Base-by-base conservation (phyloP, 2,329 filamentous ascomycete genomes). In the Aspergillus pseudonomiae region DNA sequence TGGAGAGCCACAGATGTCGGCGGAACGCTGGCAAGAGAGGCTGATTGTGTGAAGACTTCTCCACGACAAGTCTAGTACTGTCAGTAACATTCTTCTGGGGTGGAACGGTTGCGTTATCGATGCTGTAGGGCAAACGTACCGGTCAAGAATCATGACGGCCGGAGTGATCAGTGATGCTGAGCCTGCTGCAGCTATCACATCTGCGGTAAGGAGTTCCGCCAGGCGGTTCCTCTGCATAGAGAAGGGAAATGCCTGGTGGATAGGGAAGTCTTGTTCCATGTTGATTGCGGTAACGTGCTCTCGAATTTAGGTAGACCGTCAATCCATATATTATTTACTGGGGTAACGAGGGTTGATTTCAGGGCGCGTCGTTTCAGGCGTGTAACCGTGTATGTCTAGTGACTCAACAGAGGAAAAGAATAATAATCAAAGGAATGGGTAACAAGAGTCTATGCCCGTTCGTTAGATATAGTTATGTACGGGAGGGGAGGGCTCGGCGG, bases 131-230 rank as follows among this genome's bases (percentile, higher is more conserved):
- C 48, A n/a, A 19, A 73, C 78, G 61, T 80, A 92, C 90, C 89
- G 86, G 78, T 96, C 92, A 76, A 96, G 93, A 71, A 94, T 89
- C 66, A 90, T 90, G 67, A 96, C 93, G 39, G 94, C 75, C 0
- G 93, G 92, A 57, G 92, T 91, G 46, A 96, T 88, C 65, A 94
- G 81, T 2, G 84, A 85, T 6, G 89, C 91, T 34, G 92, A 92
- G 58, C 86, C 85, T 4, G 86, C 84, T 4, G 91, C 92, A 72
- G 89, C 88, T 32, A 86, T 74, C 11, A 85, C 78, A 79, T 96
- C 92, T 30, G 87, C 85, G 57, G 82, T 85, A 19, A 94, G 74
- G 28, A 72, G 65, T 61, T 77, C 76, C 11, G 71, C 71, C 57
- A 78, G 64, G 58, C 76, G 75, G 68, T 75, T 78, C 10, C 75